Percentiles rank a stretch among this genome's conserved stretches.
phyloP scores from a whole-genome alignment of 495 filamentous ascomycete species.

The Aspergillus ostianus region DNA sequence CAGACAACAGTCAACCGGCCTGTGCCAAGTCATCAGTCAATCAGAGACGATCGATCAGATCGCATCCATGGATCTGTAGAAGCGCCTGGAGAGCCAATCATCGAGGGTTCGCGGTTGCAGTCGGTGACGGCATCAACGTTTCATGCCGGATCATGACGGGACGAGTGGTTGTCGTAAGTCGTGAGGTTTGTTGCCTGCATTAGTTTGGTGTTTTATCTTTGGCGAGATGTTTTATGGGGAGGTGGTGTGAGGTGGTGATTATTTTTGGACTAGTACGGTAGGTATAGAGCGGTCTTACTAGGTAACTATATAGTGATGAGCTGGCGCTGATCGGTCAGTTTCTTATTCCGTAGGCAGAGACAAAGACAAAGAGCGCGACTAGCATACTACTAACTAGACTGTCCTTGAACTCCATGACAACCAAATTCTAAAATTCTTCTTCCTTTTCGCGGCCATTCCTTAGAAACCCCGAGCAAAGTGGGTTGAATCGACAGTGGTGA shows the following conservation, averaged over 20 bases:
- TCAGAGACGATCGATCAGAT: not conserved
- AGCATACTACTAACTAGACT: not conserved
- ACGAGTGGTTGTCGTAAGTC: conserved; percentile 5
- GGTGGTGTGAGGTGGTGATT: not conserved
- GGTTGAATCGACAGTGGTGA: conserved; percentile 17
- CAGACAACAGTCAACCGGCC: not conserved
- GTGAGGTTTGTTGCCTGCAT: conserved; percentile 8
- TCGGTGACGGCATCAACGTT: conserved; percentile 19
- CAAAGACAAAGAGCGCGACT: not conserved
- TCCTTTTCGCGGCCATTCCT: not conserved
- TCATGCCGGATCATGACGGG: conserved; percentile 20
- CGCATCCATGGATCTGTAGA: not conserved
- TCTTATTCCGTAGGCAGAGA: no score
- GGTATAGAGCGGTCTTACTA: no score
- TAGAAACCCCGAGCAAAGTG: not conserved
- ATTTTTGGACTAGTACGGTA: no score
- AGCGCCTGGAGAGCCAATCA: not conserved
- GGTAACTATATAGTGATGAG: no score
- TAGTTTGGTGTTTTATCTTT: not conserved
- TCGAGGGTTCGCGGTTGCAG: not conserved
- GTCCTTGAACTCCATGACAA: not conserved
- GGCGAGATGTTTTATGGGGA: no score
- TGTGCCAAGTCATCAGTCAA: not conserved
- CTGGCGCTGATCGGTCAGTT: no score
- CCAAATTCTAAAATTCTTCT: no score